Evolutionary conservation across 1,284 basidiomycete species (phyloP).

Genomic region (Cryptococcus sp.): DNA sequence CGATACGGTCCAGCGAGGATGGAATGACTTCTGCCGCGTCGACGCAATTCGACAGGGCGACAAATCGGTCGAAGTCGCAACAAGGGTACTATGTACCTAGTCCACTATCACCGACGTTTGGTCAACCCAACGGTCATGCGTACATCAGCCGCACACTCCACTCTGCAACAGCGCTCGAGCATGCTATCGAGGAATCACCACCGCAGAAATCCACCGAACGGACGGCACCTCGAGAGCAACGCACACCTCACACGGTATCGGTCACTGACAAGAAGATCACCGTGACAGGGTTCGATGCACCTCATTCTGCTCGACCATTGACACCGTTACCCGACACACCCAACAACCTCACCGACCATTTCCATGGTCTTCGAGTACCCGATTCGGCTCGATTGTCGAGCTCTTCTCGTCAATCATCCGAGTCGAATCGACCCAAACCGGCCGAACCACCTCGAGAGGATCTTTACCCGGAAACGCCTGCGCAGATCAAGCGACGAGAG

Average conservation of each 20-base stretch:
- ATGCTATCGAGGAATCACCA: slow-evolving; percentile 5
- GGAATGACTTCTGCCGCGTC: slow-evolving; percentile 10
- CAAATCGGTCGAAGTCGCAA: slow-evolving; percentile 13
- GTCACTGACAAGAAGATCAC: slow-evolving; percentile 17
- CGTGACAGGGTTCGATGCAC: slow-evolving; percentile 33
- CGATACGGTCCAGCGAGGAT: slow-evolving; percentile 25
- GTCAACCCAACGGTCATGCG: background rate
- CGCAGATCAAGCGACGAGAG: slow-evolving; percentile 39
- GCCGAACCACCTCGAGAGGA: slow-evolving; percentile 36
- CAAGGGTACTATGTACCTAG: slow-evolving; percentile 30
- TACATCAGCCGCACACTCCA: background rate
- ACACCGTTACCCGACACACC: slow-evolving; percentile 1
- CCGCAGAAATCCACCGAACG: slow-evolving; percentile 7
- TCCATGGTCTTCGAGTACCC: slow-evolving; percentile 5
- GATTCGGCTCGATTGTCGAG: slow-evolving; percentile 9
- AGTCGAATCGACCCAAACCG: slow-evolving; percentile 19
- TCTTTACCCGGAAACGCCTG: slow-evolving; percentile 42
- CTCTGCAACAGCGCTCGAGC: background rate
- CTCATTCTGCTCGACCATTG: slow-evolving; percentile 12
- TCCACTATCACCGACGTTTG: slow-evolving; percentile 33
- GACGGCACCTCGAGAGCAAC: slow-evolving; percentile 3
- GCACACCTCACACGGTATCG: slow-evolving; percentile 3
- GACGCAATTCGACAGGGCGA: slow-evolving; percentile 5
- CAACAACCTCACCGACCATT: background rate
- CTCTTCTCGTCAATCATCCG: slow-evolving; percentile 11